phyloP scores from a whole-genome alignment of 2,329 filamentous ascomycete genomes.

The Zasmidium citrigriseum region DNA sequence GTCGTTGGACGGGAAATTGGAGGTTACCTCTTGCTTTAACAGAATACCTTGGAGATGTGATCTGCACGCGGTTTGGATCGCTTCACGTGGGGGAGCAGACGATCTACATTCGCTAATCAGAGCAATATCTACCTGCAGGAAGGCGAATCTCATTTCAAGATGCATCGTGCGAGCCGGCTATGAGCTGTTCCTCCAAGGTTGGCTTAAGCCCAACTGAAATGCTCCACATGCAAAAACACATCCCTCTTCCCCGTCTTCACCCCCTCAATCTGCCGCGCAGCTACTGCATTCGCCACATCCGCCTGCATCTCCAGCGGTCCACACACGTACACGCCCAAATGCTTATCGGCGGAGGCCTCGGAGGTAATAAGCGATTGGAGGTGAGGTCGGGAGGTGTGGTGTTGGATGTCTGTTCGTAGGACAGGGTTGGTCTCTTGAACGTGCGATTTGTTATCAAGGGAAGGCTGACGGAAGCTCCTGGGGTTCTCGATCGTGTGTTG shows the following conservation, averaged over 20 bases:
- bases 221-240: slow-evolving; percentile 51
- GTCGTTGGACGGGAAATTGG: too few relatives aligned
- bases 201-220: slow-evolving; percentile 46
- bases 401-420: not conserved
- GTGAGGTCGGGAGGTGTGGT: slow-evolving; percentile 32
- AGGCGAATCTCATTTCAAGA: too few relatives aligned
- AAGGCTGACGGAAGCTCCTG: slow-evolving; percentile 10
- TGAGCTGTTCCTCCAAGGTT: too few relatives aligned
- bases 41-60: too few relatives aligned
- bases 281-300: slow-evolving; percentile 51
- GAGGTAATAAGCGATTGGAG: slow-evolving; percentile 32
- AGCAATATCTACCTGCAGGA: too few relatives aligned
- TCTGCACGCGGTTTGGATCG: too few relatives aligned
- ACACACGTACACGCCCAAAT: slow-evolving; percentile 44
- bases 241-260: slow-evolving; percentile 33
- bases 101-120: too few relatives aligned
- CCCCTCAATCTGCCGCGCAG: slow-evolving; percentile 41
- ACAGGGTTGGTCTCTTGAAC: slow-evolving; percentile 14
- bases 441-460: slow-evolving; percentile 9
- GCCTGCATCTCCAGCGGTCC: slow-evolving; percentile 50
- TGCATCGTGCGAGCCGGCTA: too few relatives aligned
- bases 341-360: slow-evolving; percentile 17
- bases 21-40: too few relatives aligned
- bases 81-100: too few relatives aligned
- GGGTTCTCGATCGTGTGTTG: slow-evolving; percentile 1